A percentile compares a stretch with the other conserved stretches of the same genome.
phyloP scores from a whole-genome alignment of 257 asterid species.

The Fraxinus quadrangulata region DNA sequence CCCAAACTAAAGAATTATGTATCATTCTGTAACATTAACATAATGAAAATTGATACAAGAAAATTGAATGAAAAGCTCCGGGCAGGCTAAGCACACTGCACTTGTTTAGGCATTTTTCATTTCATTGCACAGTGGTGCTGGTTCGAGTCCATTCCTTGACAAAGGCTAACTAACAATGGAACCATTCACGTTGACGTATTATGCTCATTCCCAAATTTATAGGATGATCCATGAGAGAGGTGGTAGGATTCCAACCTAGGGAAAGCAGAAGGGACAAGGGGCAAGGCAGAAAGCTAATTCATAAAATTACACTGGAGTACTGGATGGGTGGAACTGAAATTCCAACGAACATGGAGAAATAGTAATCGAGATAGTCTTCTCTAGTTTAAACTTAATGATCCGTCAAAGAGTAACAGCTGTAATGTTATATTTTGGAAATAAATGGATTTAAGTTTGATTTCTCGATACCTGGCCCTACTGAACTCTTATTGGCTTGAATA shows the following conservation, averaged over 20 bases:
- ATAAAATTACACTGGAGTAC: neutral
- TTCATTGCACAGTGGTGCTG: neutral
- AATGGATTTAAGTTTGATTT: neutral
- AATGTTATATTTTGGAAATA: neutral
- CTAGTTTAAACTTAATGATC: neutral
- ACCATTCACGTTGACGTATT: neutral
- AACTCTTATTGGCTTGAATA: conserved; percentile 10
- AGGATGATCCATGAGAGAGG: neutral
- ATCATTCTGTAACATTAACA: neutral
- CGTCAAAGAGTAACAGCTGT: neutral
- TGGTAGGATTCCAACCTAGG: neutral
- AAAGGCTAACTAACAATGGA: neutral
- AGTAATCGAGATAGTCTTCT: neutral
- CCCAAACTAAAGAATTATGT: neutral
- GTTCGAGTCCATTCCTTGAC: neutral
- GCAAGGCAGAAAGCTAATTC: neutral
- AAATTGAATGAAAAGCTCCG: neutral
- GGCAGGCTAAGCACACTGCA: neutral
- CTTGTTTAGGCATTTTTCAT: neutral
- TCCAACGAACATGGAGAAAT: neutral
- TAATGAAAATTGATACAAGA: neutral
- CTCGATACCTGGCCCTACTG: neutral
- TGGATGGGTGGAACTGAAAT: neutral
- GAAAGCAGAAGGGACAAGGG: neutral
- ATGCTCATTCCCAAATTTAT: neutral